Evolutionary conservation across 1,139 yeast genomes (phyloP).

Genomic region (Suhomyces anneliseae): DNA sequence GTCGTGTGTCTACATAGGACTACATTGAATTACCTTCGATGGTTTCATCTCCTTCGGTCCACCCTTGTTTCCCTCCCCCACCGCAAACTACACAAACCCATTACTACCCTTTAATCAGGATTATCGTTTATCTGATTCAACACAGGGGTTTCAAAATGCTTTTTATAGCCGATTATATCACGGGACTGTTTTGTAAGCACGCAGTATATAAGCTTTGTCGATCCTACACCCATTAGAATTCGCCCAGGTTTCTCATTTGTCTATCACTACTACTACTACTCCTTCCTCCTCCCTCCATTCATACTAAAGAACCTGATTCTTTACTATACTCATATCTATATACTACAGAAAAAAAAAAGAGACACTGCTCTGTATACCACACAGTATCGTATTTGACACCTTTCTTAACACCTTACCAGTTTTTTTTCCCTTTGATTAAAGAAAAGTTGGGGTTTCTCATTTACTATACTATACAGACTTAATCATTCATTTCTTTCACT

Average conservation of each 20-base stretch:
- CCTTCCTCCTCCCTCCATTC: not conserved
- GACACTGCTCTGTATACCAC: too few species aligned
- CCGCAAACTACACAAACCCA: conserved; percentile 12
- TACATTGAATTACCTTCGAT: not conserved
- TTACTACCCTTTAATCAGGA: conserved; percentile 11
- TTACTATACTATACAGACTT: too few species aligned
- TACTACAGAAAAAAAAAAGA: too few species aligned
- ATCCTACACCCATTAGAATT: not conserved
- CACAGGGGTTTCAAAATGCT: conserved; percentile 8
- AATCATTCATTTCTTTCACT: too few species aligned
- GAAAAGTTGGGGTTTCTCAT: too few species aligned
- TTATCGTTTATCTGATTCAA: conserved; percentile 11
- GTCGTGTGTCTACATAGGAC: too few species aligned
- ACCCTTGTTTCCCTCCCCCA: conserved; percentile 1
- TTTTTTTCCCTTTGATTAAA: too few species aligned
- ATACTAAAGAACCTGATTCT: not conserved
- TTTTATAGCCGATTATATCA: conserved; percentile 6
- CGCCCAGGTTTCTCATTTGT: not conserved
- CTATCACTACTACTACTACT: not conserved
- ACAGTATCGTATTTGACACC: too few species aligned
- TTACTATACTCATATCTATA: too few species aligned
- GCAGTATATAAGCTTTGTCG: conserved; percentile 4
- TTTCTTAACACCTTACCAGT: too few species aligned
- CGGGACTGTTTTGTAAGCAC: conserved; percentile 3
- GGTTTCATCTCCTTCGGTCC: conserved; percentile 1